These are phyloP conservation scores for Podospora anserina DNA, from an alignment of 495 filamentous ascomycete genomes.

Conservation along the genomic window DNA sequence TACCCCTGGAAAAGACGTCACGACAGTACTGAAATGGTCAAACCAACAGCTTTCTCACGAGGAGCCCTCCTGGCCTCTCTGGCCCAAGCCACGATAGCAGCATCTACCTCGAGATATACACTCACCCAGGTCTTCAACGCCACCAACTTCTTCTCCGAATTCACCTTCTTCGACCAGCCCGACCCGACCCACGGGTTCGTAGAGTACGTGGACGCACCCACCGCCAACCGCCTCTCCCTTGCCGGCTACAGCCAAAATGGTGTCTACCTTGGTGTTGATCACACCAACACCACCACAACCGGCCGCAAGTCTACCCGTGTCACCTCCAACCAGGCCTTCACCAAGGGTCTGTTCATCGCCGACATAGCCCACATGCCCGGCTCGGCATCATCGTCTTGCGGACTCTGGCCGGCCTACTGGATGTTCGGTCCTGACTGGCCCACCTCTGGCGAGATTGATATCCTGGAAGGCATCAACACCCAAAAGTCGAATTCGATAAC, in stretches of 20 bases:
- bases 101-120: constrained; percentile 34
- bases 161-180: constrained; percentile 49
- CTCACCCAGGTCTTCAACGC: constrained; percentile 47
- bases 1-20: neutral
- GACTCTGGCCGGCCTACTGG: constrained; percentile 64
- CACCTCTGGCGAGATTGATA: constrained; percentile 79
- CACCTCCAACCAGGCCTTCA: constrained; percentile 64
- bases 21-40: constrained; percentile 5
- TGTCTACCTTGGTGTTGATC: constrained; percentile 56
- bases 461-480: constrained; percentile 81
- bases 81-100: constrained; percentile 14
- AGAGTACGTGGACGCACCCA: constrained; percentile 56
- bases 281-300: constrained; percentile 40
- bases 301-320: constrained; percentile 71
- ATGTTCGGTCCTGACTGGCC: constrained; percentile 76
- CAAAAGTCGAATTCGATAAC: constrained; percentile 64
- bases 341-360: constrained; percentile 65
- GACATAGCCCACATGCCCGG: constrained; percentile 77
- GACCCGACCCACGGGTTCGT: constrained; percentile 73
- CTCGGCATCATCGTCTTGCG: constrained; percentile 51
- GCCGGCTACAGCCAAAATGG: constrained; percentile 52
- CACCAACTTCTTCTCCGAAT: constrained; percentile 56
- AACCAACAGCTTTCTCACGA: neutral
- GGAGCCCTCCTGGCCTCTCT: constrained; percentile 15
- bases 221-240: constrained; percentile 55